Percentiles rank a stretch among this genome's conserved stretches.
These are phyloP conservation scores for Quercus agrifolia DNA, from an alignment of 306 rosid species.

Conservation along the genomic window DNA sequence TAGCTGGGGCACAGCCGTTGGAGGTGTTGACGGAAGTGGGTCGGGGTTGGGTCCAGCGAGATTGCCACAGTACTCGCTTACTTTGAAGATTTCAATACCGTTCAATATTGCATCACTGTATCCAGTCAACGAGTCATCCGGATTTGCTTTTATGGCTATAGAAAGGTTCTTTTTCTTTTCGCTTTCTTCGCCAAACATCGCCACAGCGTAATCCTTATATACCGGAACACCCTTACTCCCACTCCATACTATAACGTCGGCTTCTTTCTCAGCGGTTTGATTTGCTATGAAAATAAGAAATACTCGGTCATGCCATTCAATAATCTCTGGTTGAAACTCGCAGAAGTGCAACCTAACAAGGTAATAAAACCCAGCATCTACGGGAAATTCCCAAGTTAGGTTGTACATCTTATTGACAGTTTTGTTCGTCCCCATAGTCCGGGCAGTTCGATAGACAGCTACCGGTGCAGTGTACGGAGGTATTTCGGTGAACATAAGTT, in stretches of 20 bases:
- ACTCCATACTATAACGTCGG: background rate
- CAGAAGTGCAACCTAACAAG: slow-evolving; percentile 28
- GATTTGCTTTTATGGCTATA: background rate
- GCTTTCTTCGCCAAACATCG: too few relatives aligned
- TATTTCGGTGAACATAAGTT: background rate
- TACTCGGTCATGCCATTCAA: background rate
- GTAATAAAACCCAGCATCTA: slow-evolving; percentile 11
- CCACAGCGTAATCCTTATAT: background rate
- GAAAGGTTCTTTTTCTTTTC: background rate
- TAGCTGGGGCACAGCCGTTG: background rate
- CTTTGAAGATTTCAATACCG: slow-evolving; percentile 23
- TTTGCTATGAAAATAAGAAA: background rate
- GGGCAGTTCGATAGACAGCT: background rate
- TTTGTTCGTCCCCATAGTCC: background rate
- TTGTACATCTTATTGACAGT: background rate
- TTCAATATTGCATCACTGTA: background rate
- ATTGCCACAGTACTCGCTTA: background rate
- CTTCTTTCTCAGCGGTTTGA: background rate
- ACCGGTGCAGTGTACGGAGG: slow-evolving; percentile 9
- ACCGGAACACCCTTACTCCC: background rate
- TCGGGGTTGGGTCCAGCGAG: slow-evolving; percentile 12
- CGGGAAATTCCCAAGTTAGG: slow-evolving; percentile 18
- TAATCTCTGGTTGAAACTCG: background rate
- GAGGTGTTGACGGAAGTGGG: background rate
- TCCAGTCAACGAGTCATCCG: background rate